Conservation (phyloP, 345 rosid genomes). For the Murraya koenigii region DNA sequence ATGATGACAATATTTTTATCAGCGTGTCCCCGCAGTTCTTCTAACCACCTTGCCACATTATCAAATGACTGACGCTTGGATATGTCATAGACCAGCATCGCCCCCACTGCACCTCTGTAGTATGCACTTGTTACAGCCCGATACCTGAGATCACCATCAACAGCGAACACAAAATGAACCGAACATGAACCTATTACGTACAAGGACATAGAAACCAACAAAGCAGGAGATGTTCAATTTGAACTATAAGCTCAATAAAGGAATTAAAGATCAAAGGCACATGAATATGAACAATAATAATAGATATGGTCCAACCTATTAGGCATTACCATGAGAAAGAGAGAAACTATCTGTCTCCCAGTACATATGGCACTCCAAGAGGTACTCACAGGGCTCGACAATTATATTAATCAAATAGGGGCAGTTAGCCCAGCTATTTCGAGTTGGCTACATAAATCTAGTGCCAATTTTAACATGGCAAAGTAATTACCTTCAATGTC, state of each 20-base stretch:
- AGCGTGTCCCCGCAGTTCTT: slow-evolving; percentile 57
- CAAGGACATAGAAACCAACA: neutral
- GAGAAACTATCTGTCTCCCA: neutral
- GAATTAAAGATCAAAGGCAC: neutral
- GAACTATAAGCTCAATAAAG: neutral
- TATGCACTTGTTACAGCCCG: slow-evolving; percentile 71
- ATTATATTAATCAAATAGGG: neutral
- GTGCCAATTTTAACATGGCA: neutral
- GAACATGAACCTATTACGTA: neutral
- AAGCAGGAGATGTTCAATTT: neutral
- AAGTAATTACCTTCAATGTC: neutral
- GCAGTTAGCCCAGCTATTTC: neutral
- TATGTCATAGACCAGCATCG: slow-evolving; percentile 65
- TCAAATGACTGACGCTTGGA: slow-evolving; percentile 54
- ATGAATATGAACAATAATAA: neutral
- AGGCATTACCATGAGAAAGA: neutral
- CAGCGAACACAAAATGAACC: neutral
- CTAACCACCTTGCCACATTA: slow-evolving; percentile 58
- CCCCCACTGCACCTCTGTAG: slow-evolving; percentile 71
- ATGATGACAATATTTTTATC: slow-evolving; percentile 57
- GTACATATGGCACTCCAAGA: neutral
- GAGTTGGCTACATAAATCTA: neutral
- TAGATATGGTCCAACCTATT: neutral
- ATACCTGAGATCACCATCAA: slow-evolving; percentile 36
- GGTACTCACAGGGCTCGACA: neutral